Evolutionary conservation across 106 monocot genomes (phyloP), one percentile per base, ranked within the genome.

Genomic region (Triglochin maritima): DNA sequence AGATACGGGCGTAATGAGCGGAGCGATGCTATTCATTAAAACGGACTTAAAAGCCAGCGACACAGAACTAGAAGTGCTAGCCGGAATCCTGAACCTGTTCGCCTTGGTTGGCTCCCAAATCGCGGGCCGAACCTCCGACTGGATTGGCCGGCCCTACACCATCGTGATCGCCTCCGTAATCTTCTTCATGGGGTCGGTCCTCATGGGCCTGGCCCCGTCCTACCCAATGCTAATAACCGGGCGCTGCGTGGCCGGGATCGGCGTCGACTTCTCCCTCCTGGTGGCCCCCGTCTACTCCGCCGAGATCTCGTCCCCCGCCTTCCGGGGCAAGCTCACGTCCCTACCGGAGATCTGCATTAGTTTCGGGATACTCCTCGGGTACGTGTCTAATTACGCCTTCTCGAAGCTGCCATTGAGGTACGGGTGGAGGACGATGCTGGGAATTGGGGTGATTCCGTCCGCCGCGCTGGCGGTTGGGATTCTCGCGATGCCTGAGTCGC

Each of bases 341-440:
- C 58, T 59, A 1, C 58, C 58, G 12, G 58, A 59, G 58, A 16
- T 59, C n/a, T 59, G 58, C 58, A 59, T 59, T 14, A 59, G 58
- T 14, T 59, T 59, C 58, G 81, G 81, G 13, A 66, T 81, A n/a
- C 65, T 81, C 10, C 43, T 77, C 47, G 81, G 81, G 17, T 81
- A 81, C 69, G 43, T 81, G 42, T 72, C 81, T 17, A 81, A 82
- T 60, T 66, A 59, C 48, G 69, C 53, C 43, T 71, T 82, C 56
- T 46, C 77, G 3, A 65, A 57, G 44, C 74, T 82, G 9, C 78
- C 78, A 3, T 4, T 66, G 44, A 29, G 16, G 10, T 63, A 63
- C 57, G 70, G 78, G 11, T 82, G 82, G 82, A 59, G 82, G 0
- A 0, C 47, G 5, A 82, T 82, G 82, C 74, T 82, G 14, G 82